Evolutionary conservation across 768 basidiomycete genomes (phyloP).

Genomic region (Pleurotus giganteus): DNA sequence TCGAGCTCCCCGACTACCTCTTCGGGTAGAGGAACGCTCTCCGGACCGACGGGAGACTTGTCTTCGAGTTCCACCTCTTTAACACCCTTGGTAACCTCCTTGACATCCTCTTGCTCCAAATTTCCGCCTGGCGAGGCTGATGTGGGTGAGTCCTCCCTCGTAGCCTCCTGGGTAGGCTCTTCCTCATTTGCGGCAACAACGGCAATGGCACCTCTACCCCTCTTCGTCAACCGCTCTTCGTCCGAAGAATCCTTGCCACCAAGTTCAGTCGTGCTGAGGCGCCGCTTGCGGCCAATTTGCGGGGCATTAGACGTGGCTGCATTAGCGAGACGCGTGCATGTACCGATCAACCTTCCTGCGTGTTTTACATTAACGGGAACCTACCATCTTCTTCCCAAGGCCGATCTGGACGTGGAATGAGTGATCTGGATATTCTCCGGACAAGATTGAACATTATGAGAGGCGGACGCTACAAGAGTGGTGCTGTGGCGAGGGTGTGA

Average conservation of each 20-base stretch:
- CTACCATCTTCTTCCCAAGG: constrained; percentile 79
- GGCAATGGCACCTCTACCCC: constrained; percentile 41
- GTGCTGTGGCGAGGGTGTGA: neutral
- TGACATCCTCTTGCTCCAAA: constrained; percentile 43
- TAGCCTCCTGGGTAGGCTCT: constrained; percentile 18
- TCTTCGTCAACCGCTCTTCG: constrained; percentile 40
- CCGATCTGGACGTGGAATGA: constrained; percentile 69
- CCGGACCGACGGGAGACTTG: constrained; percentile 24
- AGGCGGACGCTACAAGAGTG: neutral
- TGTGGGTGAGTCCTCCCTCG: constrained; percentile 17
- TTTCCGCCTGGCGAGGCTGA: constrained; percentile 36
- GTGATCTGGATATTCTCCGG: constrained; percentile 66
- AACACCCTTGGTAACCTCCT: constrained; percentile 71
- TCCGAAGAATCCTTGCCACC: constrained; percentile 40
- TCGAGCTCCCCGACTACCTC: constrained; percentile 11
- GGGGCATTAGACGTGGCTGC: constrained; percentile 77
- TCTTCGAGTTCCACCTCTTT: constrained; percentile 65
- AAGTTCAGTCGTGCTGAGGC: constrained; percentile 48
- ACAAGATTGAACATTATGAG: constrained; percentile 65
- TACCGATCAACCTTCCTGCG: constrained; percentile 6
- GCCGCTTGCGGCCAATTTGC: constrained; percentile 64
- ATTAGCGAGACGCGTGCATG: constrained; percentile 24
- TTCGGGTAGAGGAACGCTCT: constrained; percentile 10
- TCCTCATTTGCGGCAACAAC: constrained; percentile 23
- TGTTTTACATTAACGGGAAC: constrained; percentile 23